phyloP scores from a whole-genome alignment of 2,329 filamentous ascomycete species.

The Neophaeococcomyces aloes region DNA sequence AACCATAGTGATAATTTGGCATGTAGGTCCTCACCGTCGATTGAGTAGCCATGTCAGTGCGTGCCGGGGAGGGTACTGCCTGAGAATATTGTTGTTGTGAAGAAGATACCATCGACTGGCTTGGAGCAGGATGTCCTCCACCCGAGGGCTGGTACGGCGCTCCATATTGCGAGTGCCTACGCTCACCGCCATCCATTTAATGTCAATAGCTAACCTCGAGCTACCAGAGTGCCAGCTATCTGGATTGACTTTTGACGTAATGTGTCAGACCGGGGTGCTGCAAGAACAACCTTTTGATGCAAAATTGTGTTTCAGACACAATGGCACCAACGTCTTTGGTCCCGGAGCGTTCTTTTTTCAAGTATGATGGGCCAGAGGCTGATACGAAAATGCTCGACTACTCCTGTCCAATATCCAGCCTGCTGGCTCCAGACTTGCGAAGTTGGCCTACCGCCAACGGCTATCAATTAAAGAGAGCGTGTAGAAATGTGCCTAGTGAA shows the following conservation, averaged over 20 bases:
- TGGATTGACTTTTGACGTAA: neutral
- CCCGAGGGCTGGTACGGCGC: slow-evolving; percentile 49
- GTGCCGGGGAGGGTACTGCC: slow-evolving; percentile 25
- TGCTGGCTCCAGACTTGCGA: no score
- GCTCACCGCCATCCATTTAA: slow-evolving; percentile 68
- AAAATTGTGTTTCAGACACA: neutral
- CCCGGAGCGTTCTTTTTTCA: neutral
- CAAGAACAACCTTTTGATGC: neutral
- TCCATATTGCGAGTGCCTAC: slow-evolving; percentile 65
- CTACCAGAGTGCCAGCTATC: neutral
- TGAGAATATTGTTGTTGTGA: slow-evolving; percentile 40
- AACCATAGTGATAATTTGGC: slow-evolving; percentile 41
- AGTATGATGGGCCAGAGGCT: neutral
- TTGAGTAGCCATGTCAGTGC: slow-evolving; percentile 27
- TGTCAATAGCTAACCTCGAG: neutral
- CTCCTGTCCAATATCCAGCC: neutral
- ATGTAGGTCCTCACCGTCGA: slow-evolving; percentile 29
- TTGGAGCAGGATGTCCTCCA: slow-evolving; percentile 17
- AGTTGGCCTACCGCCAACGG: neutral
- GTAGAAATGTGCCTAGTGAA: no score
- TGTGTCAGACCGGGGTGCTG: neutral
- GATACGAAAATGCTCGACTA: neutral
- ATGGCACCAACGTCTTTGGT: neutral
- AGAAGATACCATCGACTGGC: slow-evolving; percentile 32
- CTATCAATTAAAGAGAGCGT: no score